Evolutionary conservation across 2,329 filamentous ascomycete species (phyloP), one percentile per base, ranked within the genome.

Genomic region (Penicillium sp.): DNA sequence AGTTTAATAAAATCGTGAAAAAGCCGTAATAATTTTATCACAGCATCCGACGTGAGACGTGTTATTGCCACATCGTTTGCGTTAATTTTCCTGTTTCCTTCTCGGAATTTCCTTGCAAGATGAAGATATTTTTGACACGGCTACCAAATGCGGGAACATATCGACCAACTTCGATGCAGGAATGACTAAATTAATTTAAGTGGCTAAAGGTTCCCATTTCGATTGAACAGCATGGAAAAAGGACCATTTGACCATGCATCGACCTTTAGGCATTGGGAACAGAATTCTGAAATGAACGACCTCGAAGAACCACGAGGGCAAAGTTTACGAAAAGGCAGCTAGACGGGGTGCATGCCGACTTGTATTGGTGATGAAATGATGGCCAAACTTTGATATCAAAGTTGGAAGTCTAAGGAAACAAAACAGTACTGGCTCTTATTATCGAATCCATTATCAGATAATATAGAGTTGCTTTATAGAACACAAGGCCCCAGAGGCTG

Each of bases 31-130:
- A 27, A 27, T 6, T 10, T 10, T 10, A 9, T 12, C 23, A 2
- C 18, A 60, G 61, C 56, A 0, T 49, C 44, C 10, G 54, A 72
- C 1, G 67, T 78, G 1, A 52, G 74, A 54, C 75, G 71, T 45
- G 74, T 79, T 1, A 77, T 79, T 46, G 76, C 75, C 1, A 60
- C 68, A 40, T 75, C 71, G 0, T 80, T 78, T 49, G 70, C 74
- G 0, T 79, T 79, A 59, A 79, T 79, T 51, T 79, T 75, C 48
- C 66, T n/a, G n/a, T n/a, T n/a, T n/a, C n/a, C 68, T 80, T 0
- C 54, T 79, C 13, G 75, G 75, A 0, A 75, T 80, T 41, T 66
- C 62, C 2, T 68, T 80, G 10, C 44, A 52, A 0, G 70, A 79
- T 45, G 65, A 69, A 7, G 55, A 39, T 0, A 78, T 79, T 55